Evolutionary conservation across 306 rosid species (phyloP).

Genomic region (Canavalia ensiformis): DNA sequence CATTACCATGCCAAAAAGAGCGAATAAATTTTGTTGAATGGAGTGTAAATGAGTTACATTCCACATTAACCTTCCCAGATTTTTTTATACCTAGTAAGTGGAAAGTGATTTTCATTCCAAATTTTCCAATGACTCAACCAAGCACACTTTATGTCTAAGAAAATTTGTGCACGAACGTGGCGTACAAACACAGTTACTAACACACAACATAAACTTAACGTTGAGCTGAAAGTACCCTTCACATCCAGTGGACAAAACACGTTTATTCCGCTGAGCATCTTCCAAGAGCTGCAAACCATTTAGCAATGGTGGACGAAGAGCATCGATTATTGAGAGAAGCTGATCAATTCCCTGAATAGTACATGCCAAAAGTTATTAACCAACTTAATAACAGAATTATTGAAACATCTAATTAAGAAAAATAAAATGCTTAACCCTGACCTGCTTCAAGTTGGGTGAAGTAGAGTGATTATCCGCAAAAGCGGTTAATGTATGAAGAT

Average conservation of each 20-base stretch:
- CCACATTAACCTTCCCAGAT: background rate
- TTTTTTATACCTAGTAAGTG: background rate
- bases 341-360: slow-evolving; percentile 55
- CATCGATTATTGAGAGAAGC: slow-evolving; percentile 49
- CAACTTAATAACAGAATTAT: slow-evolving; percentile 11
- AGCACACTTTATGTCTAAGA: background rate
- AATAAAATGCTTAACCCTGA: slow-evolving; percentile 48
- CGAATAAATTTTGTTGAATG: slow-evolving; percentile 5
- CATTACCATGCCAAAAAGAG: background rate
- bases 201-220: background rate
- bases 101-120: slow-evolving; percentile 16
- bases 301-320: slow-evolving; percentile 49
- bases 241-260: slow-evolving; percentile 68
- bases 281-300: slow-evolving; percentile 58
- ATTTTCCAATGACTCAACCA: background rate
- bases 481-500: slow-evolving; percentile 53
- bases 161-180: background rate
- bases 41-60: slow-evolving; percentile 14
- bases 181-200: background rate
- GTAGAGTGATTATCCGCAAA: slow-evolving; percentile 44
- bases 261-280: slow-evolving; percentile 55
- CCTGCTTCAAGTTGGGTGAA: slow-evolving; percentile 56
- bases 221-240: slow-evolving; percentile 63
- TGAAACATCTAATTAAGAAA: background rate
- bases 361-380: slow-evolving; percentile 10